phyloP scores from a whole-genome alignment of 2,329 filamentous ascomycete species.

The Arthrobotrys sinensis region DNA sequence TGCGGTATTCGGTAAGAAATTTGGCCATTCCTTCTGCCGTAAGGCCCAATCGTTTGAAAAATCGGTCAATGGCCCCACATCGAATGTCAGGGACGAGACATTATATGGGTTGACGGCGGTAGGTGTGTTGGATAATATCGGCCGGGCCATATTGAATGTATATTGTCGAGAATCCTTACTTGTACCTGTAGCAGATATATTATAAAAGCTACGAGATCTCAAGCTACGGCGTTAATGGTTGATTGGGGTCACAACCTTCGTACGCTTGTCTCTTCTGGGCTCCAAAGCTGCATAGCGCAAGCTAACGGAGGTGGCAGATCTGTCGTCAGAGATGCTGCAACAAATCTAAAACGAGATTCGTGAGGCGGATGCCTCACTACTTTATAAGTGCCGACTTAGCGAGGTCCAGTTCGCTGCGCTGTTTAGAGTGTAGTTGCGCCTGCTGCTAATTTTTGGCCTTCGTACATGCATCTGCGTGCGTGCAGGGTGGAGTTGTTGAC shows the following conservation, averaged over 20 bases:
- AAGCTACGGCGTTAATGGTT: constrained; percentile 35
- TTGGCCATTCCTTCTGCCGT: constrained; percentile 60
- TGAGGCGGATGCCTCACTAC: constrained; percentile 25
- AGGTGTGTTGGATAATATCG: constrained; percentile 51
- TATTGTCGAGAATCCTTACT: constrained; percentile 27
- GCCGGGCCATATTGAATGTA: constrained; percentile 42
- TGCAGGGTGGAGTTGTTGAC: constrained; percentile 25
- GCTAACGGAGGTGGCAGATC: constrained; percentile 38
- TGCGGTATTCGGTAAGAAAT: constrained; percentile 58
- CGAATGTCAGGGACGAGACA: constrained; percentile 57
- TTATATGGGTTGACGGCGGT: constrained; percentile 57
- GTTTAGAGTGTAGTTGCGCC: constrained; percentile 14
- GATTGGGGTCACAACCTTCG: constrained; percentile 40
- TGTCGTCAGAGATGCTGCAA: constrained; percentile 58
- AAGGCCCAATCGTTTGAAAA: constrained; percentile 60
- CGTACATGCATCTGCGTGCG: constrained; percentile 37
- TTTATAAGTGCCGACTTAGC: constrained; percentile 48
- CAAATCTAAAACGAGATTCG: constrained; percentile 25
- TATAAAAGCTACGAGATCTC: constrained; percentile 37
- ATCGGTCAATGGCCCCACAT: constrained; percentile 58
- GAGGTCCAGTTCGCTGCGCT: constrained; percentile 15
- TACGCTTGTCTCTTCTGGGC: constrained; percentile 48
- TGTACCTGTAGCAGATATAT: constrained; percentile 32
- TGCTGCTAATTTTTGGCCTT: constrained; percentile 41
- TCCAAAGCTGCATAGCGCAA: constrained; percentile 56